Evolutionary conservation across 2,329 filamentous ascomycete genomes (phyloP).

Genomic region (Aspergillus sp.): DNA sequence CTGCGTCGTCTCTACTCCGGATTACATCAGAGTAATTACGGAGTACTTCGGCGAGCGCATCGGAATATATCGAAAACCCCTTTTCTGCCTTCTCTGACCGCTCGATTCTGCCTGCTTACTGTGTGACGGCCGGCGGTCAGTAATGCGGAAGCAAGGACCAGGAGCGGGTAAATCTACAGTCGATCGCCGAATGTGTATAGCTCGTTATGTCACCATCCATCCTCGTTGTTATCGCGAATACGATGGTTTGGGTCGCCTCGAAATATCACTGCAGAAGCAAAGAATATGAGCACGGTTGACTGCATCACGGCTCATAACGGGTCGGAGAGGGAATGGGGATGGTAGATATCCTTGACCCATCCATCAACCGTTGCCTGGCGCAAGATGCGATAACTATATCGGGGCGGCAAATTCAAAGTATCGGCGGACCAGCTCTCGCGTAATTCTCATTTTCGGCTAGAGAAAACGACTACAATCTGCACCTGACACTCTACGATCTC

Average conservation of each 20-base stretch:
- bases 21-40: too few relatives aligned
- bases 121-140: too few relatives aligned
- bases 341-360: conserved; percentile 8
- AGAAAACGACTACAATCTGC: conserved; percentile 5
- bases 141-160: too few relatives aligned
- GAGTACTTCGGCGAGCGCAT: too few relatives aligned
- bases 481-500: conserved; percentile 11
- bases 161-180: conserved; percentile 1
- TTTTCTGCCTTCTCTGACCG: too few relatives aligned
- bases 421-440: conserved; percentile 10
- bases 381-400: conserved; percentile 12
- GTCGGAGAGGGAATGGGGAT: not conserved
- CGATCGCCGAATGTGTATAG: conserved; percentile 13
- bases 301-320: conserved; percentile 2
- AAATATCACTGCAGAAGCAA: conserved; percentile 14
- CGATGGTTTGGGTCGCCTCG: conserved; percentile 3
- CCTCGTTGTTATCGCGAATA: conserved; percentile 7
- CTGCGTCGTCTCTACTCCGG: too few relatives aligned
- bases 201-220: conserved; percentile 13
- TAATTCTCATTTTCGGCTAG: conserved; percentile 11
- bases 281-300: conserved; percentile 13
- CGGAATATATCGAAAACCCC: too few relatives aligned
- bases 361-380: conserved; percentile 15
- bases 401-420: conserved; percentile 20
- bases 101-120: too few relatives aligned